Conservation (phyloP, 2,329 filamentous ascomycete species). For the Fusarium anguioides region DNA sequence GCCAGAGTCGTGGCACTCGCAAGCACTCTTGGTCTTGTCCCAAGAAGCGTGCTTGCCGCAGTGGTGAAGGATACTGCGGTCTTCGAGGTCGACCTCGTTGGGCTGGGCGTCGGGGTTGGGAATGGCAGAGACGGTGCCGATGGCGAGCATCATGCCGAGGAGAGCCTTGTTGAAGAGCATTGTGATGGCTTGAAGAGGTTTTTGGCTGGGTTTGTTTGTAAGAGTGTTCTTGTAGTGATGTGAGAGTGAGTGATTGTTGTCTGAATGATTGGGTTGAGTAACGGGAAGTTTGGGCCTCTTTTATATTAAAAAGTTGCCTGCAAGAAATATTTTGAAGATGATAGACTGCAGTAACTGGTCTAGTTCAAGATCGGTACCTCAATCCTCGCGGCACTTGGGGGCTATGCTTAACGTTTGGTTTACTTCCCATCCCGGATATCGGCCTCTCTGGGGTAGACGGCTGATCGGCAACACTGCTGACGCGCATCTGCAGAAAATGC, state of each 20-base stretch:
- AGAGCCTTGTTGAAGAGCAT: conserved; percentile 26
- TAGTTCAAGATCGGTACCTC: too few species aligned
- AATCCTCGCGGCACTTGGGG: too few species aligned
- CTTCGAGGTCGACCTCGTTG: not conserved
- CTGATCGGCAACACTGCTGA: not conserved
- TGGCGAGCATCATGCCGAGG: conserved; percentile 11
- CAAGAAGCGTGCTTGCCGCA: conserved; percentile 20
- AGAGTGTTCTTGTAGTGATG: not conserved
- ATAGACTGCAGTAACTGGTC: too few species aligned
- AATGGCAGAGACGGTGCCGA: conserved; percentile 18
- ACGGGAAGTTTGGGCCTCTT: fast-evolving
- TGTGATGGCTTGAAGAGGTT: not conserved
- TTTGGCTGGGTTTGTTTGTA: not conserved
- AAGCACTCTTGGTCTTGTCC: conserved; percentile 1
- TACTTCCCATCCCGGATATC: not conserved
- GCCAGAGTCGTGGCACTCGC: conserved; percentile 20
- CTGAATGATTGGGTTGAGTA: not conserved
- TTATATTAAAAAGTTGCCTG: too few species aligned
- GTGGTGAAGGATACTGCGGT: conserved; percentile 21
- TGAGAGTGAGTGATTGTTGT: not conserved
- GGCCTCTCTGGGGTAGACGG: not conserved
- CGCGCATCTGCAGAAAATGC: not conserved
- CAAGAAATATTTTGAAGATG: too few species aligned
- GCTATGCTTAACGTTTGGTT: not conserved
- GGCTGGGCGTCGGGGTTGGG: conserved; percentile 12